Evolutionary conservation across 495 filamentous ascomycete genomes (phyloP).

Genomic region (Neurospora tetrasperma): DNA sequence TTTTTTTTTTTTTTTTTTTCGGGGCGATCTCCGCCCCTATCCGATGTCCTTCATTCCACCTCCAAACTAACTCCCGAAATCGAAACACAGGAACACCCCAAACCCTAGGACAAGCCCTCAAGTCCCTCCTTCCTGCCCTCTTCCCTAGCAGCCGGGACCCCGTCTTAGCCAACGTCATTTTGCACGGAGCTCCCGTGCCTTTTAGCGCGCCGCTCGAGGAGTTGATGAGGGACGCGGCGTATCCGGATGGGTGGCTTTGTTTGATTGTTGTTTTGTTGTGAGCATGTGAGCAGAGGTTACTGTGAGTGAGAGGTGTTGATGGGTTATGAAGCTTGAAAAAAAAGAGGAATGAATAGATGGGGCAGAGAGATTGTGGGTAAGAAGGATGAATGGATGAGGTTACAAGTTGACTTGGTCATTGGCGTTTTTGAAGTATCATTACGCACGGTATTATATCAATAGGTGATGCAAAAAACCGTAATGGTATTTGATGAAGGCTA

Average conservation of each 20-base stretch:
- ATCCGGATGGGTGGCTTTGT: conserved; percentile 88
- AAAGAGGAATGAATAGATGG: not conserved
- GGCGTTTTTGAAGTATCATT: not conserved
- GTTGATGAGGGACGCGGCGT: conserved; percentile 67
- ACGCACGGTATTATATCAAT: not conserved
- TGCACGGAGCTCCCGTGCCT: conserved; percentile 81
- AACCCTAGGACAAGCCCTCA: conserved; percentile 74
- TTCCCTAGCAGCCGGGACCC: conserved; percentile 82
- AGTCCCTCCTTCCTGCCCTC: conserved; percentile 63
- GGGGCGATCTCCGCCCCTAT: not conserved
- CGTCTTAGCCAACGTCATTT: conserved; percentile 78
- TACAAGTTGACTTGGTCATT: not conserved
- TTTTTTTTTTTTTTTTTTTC: not conserved
- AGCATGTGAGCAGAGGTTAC: not conserved
- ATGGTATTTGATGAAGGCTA: no score
- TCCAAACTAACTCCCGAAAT: conserved; percentile 3
- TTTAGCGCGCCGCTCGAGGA: conserved; percentile 79
- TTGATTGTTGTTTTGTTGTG: conserved; percentile 68
- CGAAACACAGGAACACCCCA: conserved; percentile 38
- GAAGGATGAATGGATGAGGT: not conserved
- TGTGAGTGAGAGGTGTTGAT: not conserved
- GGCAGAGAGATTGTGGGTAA: not conserved
- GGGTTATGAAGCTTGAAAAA: not conserved
- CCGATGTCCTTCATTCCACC: not conserved
- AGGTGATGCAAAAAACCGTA: no score